phyloP scores from a whole-genome alignment of 2,329 filamentous ascomycete genomes.

The Penicillium sp. region DNA sequence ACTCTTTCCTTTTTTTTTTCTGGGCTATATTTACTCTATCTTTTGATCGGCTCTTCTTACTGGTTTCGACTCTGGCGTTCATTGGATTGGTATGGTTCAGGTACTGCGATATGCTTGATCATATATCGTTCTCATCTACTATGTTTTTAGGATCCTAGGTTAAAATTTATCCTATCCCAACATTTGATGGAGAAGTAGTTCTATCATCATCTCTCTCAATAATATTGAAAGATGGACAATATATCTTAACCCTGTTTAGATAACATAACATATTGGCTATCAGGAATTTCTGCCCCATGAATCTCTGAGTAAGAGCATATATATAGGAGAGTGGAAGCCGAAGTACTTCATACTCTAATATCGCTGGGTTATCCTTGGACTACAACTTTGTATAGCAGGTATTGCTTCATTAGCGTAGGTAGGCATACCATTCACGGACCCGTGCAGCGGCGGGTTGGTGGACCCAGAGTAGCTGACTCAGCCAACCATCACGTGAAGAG shows the following conservation, averaged over 20 bases:
- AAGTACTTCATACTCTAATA: not conserved
- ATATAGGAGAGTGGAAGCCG: not conserved
- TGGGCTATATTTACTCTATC: slow-evolving; percentile 17
- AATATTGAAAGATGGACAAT: slow-evolving; percentile 3
- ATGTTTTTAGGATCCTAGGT: not conserved
- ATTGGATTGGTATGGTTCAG: slow-evolving; percentile 15
- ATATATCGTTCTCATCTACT: slow-evolving; percentile 12
- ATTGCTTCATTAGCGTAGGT: not conserved
- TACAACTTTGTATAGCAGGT: not conserved
- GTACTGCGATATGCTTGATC: slow-evolving; percentile 14
- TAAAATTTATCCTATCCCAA: not conserved
- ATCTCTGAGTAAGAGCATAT: not conserved
- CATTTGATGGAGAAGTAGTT: not conserved
- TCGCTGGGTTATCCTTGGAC: not conserved
- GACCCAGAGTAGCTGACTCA: not conserved
- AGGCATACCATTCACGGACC: not conserved
- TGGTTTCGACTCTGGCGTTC: slow-evolving; percentile 21
- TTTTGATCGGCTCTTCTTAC: slow-evolving; percentile 4
- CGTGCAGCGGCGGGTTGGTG: not conserved
- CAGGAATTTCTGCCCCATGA: not conserved
- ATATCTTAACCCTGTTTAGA: not conserved
- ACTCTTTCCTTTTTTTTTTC: slow-evolving; percentile 6
- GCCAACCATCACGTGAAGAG: not conserved
- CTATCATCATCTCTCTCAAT: not conserved
- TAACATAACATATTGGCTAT: not conserved